Evolutionary conservation across 2,329 filamentous ascomycete genomes (phyloP).

Genomic region (Pseudogymnoascus sp.): DNA sequence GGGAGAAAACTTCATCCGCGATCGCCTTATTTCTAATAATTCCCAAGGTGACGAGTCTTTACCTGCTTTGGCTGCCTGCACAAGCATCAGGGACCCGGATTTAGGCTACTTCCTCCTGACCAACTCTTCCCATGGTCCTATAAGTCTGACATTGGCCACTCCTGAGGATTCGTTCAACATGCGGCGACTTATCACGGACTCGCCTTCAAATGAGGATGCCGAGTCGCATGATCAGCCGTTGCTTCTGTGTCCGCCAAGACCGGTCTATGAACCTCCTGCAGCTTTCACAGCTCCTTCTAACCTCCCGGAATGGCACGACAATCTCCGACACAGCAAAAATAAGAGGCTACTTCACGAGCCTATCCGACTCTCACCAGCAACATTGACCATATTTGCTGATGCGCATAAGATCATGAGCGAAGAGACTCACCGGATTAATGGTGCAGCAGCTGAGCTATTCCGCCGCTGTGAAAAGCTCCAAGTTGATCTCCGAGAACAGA

Average conservation of each 20-base stretch:
- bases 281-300: conserved; percentile 50
- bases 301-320: conserved; percentile 48
- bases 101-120: conserved; percentile 57
- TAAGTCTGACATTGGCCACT: conserved; percentile 51
- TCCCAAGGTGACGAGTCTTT: conserved; percentile 34
- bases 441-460: conserved; percentile 66
- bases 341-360: conserved; percentile 57
- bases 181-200: conserved; percentile 36
- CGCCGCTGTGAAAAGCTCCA: conserved; percentile 61
- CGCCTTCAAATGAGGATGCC: conserved; percentile 36
- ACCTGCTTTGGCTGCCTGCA: conserved; percentile 45
- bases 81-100: conserved; percentile 51
- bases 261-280: conserved; percentile 55
- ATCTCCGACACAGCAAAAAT: conserved; percentile 50
- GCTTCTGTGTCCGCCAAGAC: conserved; percentile 55
- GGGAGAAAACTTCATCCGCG: conserved; percentile 47
- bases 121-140: conserved; percentile 48
- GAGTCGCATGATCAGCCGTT: conserved; percentile 39
- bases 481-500: conserved; percentile 58
- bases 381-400: conserved; percentile 63
- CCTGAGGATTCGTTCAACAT: conserved; percentile 46
- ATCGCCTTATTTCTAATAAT: conserved; percentile 49
- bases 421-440: conserved; percentile 60
- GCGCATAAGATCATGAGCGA: conserved; percentile 62
- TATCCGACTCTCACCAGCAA: conserved; percentile 61